Evolutionary conservation across 306 rosid genomes (phyloP).

Genomic region (Canavalia ensiformis): DNA sequence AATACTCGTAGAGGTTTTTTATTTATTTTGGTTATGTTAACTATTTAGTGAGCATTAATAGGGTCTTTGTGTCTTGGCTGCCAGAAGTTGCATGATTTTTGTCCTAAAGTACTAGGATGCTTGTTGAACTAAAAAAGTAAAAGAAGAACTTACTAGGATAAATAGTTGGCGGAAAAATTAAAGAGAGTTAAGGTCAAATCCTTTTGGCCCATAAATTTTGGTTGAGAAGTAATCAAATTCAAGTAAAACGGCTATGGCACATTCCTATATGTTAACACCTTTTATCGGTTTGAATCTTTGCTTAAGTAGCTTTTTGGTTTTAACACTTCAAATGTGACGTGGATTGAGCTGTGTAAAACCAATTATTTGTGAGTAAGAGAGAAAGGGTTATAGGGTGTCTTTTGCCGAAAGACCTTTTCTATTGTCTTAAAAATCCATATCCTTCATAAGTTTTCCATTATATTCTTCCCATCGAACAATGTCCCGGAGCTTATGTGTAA

Average conservation of each 20-base stretch:
- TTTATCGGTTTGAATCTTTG: constrained; percentile 51
- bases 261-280: constrained; percentile 1
- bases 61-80: background rate
- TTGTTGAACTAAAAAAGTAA: constrained; percentile 18
- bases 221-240: constrained; percentile 47
- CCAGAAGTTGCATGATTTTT: background rate
- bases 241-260: constrained; percentile 52
- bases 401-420: constrained; percentile 82
- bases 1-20: background rate
- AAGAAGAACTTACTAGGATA: constrained; percentile 10
- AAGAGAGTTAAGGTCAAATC: constrained; percentile 52
- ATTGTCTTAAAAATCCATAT: constrained; percentile 44
- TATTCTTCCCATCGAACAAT: constrained; percentile 41
- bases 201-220: constrained; percentile 41
- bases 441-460: constrained; percentile 49
- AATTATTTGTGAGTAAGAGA: constrained; percentile 45
- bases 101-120: constrained; percentile 19
- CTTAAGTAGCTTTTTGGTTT: constrained; percentile 57
- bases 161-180: constrained; percentile 19
- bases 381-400: constrained; percentile 50
- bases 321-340: constrained; percentile 59
- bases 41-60: background rate
- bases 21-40: background rate
- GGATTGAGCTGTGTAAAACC: constrained; percentile 61
- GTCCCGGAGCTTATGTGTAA: constrained; percentile 51